These are phyloP conservation scores for Aphanomyces stellatus DNA, from an alignment of 352 stramenopile genomes.

Conservation along the genomic window DNA sequence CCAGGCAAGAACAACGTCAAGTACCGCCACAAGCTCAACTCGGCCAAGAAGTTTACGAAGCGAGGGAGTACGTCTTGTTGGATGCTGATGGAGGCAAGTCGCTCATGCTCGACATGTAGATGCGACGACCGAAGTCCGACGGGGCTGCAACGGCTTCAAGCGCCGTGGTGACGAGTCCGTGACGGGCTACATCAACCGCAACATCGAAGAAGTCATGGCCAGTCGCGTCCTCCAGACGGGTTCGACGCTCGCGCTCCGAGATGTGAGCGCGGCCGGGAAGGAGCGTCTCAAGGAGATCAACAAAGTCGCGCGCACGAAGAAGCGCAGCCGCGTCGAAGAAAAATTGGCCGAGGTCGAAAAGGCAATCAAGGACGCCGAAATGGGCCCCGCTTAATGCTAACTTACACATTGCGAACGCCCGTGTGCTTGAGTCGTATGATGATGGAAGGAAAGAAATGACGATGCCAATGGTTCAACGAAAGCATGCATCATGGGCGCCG, in stretches of 20 bases:
- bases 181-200: constrained; percentile 79
- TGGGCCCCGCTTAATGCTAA: not conserved
- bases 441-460: too few species aligned
- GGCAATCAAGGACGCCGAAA: constrained; percentile 50
- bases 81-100: not conserved
- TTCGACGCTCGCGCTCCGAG: constrained; percentile 41
- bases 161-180: constrained; percentile 62
- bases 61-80: constrained; percentile 67
- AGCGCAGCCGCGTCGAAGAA: constrained; percentile 76
- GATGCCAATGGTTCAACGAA: too few species aligned
- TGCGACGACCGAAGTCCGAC: constrained; percentile 71
- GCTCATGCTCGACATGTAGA: constrained; percentile 30
- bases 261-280: constrained; percentile 66
- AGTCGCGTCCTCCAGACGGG: constrained; percentile 68
- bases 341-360: constrained; percentile 68
- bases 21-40: constrained; percentile 74
- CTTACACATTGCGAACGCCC: too few species aligned
- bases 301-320: constrained; percentile 67
- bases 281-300: constrained; percentile 83
- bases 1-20: constrained; percentile 56
- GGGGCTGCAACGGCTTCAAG: constrained; percentile 63
- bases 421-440: too few species aligned
- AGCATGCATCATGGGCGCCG: too few species aligned
- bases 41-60: constrained; percentile 73
- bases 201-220: constrained; percentile 83